phyloP scores from a whole-genome alignment of 345 rosid genomes.

The Sapria himalayana region DNA sequence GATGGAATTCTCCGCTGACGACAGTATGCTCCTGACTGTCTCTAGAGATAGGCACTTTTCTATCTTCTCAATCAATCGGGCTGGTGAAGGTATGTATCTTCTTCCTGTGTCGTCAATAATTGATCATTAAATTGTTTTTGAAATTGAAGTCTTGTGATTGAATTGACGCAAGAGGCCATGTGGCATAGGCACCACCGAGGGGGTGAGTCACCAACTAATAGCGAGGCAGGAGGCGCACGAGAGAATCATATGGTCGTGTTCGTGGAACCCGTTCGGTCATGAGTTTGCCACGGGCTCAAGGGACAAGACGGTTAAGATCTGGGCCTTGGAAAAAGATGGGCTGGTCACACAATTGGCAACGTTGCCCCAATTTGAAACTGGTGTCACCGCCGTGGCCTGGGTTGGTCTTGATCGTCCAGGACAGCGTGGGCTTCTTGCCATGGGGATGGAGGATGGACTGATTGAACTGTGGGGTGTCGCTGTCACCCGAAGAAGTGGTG shows the following conservation, averaged over 20 bases:
- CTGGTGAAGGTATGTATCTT: too few relatives aligned
- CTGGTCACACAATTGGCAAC: slow-evolving; percentile 29
- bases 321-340: slow-evolving; percentile 32
- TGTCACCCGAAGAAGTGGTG: slow-evolving; percentile 12
- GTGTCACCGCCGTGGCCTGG: slow-evolving; percentile 82
- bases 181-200: too few relatives aligned
- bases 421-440: slow-evolving; percentile 37
- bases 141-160: too few relatives aligned
- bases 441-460: slow-evolving; percentile 69
- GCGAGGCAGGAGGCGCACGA: slow-evolving; percentile 77
- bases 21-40: slow-evolving; percentile 59
- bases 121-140: too few relatives aligned
- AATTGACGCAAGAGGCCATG: too few relatives aligned
- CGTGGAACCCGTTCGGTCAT: slow-evolving; percentile 83
- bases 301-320: slow-evolving; percentile 83
- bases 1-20: slow-evolving; percentile 63
- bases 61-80: slow-evolving; percentile 40
- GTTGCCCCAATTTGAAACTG: slow-evolving; percentile 49
- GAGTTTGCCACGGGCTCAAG: slow-evolving; percentile 87
- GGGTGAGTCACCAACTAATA: slow-evolving; percentile 29
- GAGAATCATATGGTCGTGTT: slow-evolving; percentile 93
- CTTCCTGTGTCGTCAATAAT: too few relatives aligned
- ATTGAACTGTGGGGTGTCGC: slow-evolving; percentile 46
- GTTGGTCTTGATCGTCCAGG: slow-evolving; percentile 29
- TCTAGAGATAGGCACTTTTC: slow-evolving; percentile 94